Base-by-base conservation (phyloP, 23 red algal genomes). In the Gracilaria gracilis region DNA sequence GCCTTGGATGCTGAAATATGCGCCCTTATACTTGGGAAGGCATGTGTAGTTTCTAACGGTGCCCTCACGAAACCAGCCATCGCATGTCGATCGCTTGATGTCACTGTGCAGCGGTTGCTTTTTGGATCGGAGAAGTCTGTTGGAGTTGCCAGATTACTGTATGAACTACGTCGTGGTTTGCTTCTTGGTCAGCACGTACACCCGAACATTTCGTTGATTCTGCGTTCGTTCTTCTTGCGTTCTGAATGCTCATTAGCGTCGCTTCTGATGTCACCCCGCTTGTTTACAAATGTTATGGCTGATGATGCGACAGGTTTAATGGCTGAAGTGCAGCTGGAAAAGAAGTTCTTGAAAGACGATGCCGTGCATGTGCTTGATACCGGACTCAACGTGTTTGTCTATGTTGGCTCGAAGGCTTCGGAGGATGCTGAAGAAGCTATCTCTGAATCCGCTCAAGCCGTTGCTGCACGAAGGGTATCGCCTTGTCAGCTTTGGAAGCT, bases 401-500 rank as follows among this genome's bases (percentile, higher is more conserved):
- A 84, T 24, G 79, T 92, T 37, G 89, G 89, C 1, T 19, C 42
- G 33, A 55, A 29, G 6, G 89, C 69, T 47, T 83, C 89, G 58
- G 24, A 13, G n/a, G 61, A 83, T 27, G 61, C 55, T 37, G 89
- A 92, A 29, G 47, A 66, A 42, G 89, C 79, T 5, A 75, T 92
- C 48, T 84, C 67, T 27, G 78, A 83, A 61, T 92, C 89, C 1
- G 89, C 89, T 35, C 78, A 47, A 40, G 54, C 54, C 16, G 89
- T 92, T 20, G 89, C 89, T 35, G 64, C 36, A 25, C 50, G 77
- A 48, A 61, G 87, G 9, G 36, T 72, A 80, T 79, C 76, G 25
- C 87, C 87, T 17, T 90, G 87, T 48, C 87, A 90, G 53, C 71
- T 90, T 4, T 90, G 87, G 87, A 90, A 90, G 74, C 74, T 90